These are phyloP conservation scores for Tinospora cordifolia DNA, from an alignment of 164 flowering plant genomes.

Conservation along the genomic window DNA sequence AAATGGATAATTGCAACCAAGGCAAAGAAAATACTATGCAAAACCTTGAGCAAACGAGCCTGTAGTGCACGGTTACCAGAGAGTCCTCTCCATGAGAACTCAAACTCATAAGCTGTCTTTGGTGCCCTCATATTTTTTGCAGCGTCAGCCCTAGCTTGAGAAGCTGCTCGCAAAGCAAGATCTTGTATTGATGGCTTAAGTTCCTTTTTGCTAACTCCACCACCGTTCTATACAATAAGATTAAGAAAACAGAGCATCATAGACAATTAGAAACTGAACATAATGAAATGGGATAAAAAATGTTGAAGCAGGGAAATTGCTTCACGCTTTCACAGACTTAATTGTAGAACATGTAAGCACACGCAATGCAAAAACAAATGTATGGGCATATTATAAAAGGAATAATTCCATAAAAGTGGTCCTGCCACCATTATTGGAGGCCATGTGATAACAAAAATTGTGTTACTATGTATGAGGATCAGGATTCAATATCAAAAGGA, in stretches of 20 bases:
- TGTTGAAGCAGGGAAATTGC: not conserved
- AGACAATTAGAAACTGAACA: not conserved
- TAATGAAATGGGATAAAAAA: not conserved
- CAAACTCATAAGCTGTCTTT: slow-evolving; percentile 85
- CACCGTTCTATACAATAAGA: slow-evolving; percentile 26
- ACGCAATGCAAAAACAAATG: not conserved
- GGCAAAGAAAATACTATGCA: slow-evolving; percentile 1
- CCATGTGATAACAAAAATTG: not conserved
- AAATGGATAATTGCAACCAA: not conserved
- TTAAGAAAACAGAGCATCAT: not conserved
- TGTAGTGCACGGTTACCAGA: slow-evolving; percentile 64
- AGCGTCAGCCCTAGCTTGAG: slow-evolving; percentile 58
- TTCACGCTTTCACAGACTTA: not conserved
- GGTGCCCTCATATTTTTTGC: slow-evolving; percentile 63
- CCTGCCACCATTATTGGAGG: not conserved
- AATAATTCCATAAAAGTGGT: not conserved
- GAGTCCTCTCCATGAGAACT: slow-evolving; percentile 76
- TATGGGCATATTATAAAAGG: not conserved
- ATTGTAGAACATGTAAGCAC: not conserved
- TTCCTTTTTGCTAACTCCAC: slow-evolving; percentile 30
- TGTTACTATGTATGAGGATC: not conserved
- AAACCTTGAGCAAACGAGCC: slow-evolving; percentile 68
- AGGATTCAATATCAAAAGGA: not conserved
- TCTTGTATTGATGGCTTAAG: slow-evolving; percentile 56
- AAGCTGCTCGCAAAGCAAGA: slow-evolving; percentile 85